Base-by-base conservation (phyloP, 2,329 filamentous ascomycete species). In the Fusarium fracticaudum region DNA sequence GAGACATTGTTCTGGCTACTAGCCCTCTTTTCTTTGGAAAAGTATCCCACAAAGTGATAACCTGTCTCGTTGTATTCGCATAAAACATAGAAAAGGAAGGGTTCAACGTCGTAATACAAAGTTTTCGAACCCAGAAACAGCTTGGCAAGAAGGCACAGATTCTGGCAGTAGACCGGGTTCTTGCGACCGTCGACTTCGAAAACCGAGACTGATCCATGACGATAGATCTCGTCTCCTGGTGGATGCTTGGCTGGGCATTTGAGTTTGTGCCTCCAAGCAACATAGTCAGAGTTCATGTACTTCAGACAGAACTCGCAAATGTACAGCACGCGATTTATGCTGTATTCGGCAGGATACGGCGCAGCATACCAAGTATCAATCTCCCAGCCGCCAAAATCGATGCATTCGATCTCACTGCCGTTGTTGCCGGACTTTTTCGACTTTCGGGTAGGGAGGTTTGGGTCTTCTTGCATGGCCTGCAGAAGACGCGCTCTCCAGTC, bases 311-410 rank as follows among this genome's bases (percentile, higher is more conserved):
- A 99, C 82, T 99, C 97, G 87, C 96, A 99, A 73, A 99, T 98
- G 83, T 98, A 98, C n/a, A 99, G 89, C 43, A 98, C 93, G 37
- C 94, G 92, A 80, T 99, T 98, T 73, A 96, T 91, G 81, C 95
- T 98, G 86, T 99, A 99, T 83, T 99, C 96, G 81, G 98, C 96
- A 0, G 96, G 96, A 81, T 99, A 99, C 18, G 96, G 97, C 44
- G 96, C 96, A 37, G 96, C 96, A 84, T 99, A 98, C 95, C 96
- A 98, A 7, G 96, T 99, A 81, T 99, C 96, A 77, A 99, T 99
- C 82, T 99, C 96, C 88, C 93, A 97, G 59, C 95, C 94, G 51
- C 96, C 96, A 84, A 99, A 98, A 79, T 98, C 96, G 84, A 99
- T 98, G 84, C 95, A 98, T 82, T 98, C 97, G 81, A 99, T 98